Evolutionary conservation across 2,329 filamentous ascomycete species (phyloP).

Genomic region (Kalaharituber pfeilii): DNA sequence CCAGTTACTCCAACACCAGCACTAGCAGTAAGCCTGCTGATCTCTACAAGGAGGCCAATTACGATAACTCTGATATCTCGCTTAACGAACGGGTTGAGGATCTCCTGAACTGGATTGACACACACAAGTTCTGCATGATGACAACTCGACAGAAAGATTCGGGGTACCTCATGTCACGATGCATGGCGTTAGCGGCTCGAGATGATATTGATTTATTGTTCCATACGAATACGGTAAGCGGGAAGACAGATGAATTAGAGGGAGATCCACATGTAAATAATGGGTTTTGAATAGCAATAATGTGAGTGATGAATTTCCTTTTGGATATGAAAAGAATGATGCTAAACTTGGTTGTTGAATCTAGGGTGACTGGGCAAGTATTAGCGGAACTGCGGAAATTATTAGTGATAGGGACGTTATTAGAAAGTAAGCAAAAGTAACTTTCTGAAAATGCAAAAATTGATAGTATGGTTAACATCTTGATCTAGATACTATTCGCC

Average conservation of each 20-base stretch:
- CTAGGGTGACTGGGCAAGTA: conserved; percentile 69
- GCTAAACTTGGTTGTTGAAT: conserved; percentile 15
- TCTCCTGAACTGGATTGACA: conserved; percentile 50
- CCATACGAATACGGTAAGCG: conserved; percentile 77
- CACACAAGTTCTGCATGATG: conserved; percentile 71
- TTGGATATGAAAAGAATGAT: no score
- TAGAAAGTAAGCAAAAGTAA: conserved; percentile 35
- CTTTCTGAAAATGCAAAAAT: no score
- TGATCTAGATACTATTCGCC: conserved; percentile 48
- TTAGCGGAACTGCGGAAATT: conserved; percentile 56
- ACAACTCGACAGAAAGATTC: conserved; percentile 52
- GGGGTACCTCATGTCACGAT: conserved; percentile 57
- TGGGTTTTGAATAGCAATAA: conserved; percentile 50
- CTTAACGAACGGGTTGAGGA: conserved; percentile 47
- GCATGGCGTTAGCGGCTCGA: conserved; percentile 63
- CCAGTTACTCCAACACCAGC: background rate
- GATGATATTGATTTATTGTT: conserved; percentile 75
- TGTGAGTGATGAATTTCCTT: conserved; percentile 1
- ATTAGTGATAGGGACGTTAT: conserved; percentile 51
- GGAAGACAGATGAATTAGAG: conserved; percentile 68
- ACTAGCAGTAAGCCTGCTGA: conserved; percentile 5
- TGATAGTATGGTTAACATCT: background rate
- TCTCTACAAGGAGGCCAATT: conserved; percentile 19
- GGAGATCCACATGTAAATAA: conserved; percentile 61
- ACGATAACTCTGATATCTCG: conserved; percentile 11